Evolutionary conservation across 139 green algal genomes (phyloP), one percentile per base, ranked within the genome.

Genomic region (Penium margaritaceum): DNA sequence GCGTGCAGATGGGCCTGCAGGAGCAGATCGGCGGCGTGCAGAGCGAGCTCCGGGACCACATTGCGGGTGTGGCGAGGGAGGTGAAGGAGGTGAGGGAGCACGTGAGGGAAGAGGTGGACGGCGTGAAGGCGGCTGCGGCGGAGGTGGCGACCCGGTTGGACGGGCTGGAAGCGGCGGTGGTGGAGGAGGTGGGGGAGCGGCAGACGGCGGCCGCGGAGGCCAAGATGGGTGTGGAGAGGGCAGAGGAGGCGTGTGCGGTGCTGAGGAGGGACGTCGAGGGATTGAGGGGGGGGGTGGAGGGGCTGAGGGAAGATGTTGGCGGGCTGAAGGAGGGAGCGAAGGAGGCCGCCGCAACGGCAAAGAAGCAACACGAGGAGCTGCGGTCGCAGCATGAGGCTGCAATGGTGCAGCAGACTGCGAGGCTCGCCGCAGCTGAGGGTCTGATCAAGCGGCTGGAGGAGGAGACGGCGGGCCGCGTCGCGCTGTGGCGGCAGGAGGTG

Each of bases 141-240:
- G n/a, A n/a, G n/a, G n/a, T n/a, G n/a, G n/a, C n/a, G n/a, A n/a
- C n/a, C n/a, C n/a, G n/a, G n/a, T n/a, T n/a, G n/a, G n/a, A n/a
- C n/a, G n/a, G n/a, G n/a, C n/a, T n/a, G n/a, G n/a, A n/a, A n/a
- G n/a, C n/a, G n/a, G n/a, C n/a, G n/a, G n/a, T n/a, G n/a, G n/a
- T 60, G 47, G 47, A 27, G 19, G 47, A 60, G 47, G 47, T 60
- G 3, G n/a, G 47, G 47, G 47, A 60, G 47, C n/a, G 30, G 47
- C n/a, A 33, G 47, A 60, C 29, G 47, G 47, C 29, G 47, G 47
- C 30, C n/a, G 30, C 29, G 47, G 47, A 60, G 47, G 47, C 30
- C 19, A n/a, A 24, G 47, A 24, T 60, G 19, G 47, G 30, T 60
- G 30, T 60, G 47, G 47, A 33, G 12, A n/a, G 47, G 47, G 47